Base-by-base conservation (phyloP, 495 filamentous ascomycete species). In the Poronia punctata region DNA sequence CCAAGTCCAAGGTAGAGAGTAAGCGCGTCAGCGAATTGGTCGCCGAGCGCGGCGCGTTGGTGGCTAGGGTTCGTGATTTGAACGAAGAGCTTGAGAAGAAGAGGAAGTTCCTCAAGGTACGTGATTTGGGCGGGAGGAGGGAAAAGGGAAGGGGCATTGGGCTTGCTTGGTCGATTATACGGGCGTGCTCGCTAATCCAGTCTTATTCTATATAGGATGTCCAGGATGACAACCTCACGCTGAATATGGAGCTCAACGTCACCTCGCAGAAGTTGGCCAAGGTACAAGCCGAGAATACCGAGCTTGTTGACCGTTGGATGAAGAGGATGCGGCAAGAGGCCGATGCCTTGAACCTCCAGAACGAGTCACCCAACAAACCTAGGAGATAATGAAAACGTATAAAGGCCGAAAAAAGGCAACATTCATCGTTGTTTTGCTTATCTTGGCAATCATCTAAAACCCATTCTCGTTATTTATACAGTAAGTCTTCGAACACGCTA, bases 301-400 rank as follows among this genome's bases (percentile, higher is more conserved):
- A 95, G 32, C 67, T 96, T 24, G 78, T 95, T 37, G 81, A 88
- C 53, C 75, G 90, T 31, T 96, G 85, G 86, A 92, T 97, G 86
- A 76, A 74, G 45, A 72, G 84, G 43, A 87, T 89, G 71, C 81
- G 79, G 5, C 70, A 78, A 59, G 88, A 95, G 66, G 90, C 86
- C 5, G 87, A 93, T 40, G 80, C 75, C 16, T 85, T 95, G 86
- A 96, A 95, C 55, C 61, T 83, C 21, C 57, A 65, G 37, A 68
- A 72, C 37, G 66, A 70, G 35, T 41, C 45, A 28, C 54, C 54
- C 14, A 38, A 25, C 24, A 51, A 40, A 28, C 45, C 11, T 21
- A 40, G 50, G 23, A 56, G 16, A 26, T 45, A 33, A 18, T 19
- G 18, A 4, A 19, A 21, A 26, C 19, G n/a, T n/a, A 35, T 22